Conservation (phyloP, 805 yeast species). For the Lipomyces sp. region DNA sequence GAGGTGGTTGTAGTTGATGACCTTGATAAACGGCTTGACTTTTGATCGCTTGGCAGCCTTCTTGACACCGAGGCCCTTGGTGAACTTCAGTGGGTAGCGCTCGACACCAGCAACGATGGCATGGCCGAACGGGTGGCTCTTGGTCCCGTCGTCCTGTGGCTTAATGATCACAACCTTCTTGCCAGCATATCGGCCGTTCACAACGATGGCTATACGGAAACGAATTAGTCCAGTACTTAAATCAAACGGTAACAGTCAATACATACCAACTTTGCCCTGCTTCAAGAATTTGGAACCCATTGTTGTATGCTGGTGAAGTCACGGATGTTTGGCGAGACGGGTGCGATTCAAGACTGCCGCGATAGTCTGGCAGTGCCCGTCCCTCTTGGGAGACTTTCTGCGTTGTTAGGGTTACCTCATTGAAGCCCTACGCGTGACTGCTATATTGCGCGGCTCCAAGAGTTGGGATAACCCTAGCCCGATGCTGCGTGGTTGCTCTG, state of each 20-base stretch:
- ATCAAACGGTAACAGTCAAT: too few species aligned
- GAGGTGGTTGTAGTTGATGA: conserved; percentile 98
- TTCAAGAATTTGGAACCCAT: conserved; percentile 82
- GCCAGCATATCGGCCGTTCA: conserved; percentile 99
- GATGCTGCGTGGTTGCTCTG: conserved; percentile 20
- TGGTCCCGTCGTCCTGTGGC: conserved; percentile 98
- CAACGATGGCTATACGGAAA: conserved; percentile 79
- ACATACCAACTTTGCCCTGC: conserved; percentile 99
- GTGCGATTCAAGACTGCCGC: not conserved
- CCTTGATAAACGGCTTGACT: conserved; percentile 98
- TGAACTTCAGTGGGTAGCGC: conserved; percentile 95
- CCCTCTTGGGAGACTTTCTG: not conserved
- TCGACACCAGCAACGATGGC: conserved; percentile 99
- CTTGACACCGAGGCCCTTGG: conserved; percentile 93
- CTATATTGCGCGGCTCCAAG: too few species aligned
- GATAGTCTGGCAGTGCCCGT: not conserved
- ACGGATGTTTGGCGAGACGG: not conserved
- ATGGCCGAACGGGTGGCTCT: conserved; percentile 97
- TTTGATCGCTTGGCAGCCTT: conserved; percentile 95
- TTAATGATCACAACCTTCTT: conserved; percentile 98
- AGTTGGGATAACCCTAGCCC: too few species aligned
- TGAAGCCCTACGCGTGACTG: conserved; percentile 3
- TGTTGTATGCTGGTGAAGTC: conserved; percentile 15
- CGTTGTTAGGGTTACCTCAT: not conserved
- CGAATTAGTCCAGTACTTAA: not conserved